Conservation (phyloP, 129 eudicot genomes). For the Lactuca saligna region DNA sequence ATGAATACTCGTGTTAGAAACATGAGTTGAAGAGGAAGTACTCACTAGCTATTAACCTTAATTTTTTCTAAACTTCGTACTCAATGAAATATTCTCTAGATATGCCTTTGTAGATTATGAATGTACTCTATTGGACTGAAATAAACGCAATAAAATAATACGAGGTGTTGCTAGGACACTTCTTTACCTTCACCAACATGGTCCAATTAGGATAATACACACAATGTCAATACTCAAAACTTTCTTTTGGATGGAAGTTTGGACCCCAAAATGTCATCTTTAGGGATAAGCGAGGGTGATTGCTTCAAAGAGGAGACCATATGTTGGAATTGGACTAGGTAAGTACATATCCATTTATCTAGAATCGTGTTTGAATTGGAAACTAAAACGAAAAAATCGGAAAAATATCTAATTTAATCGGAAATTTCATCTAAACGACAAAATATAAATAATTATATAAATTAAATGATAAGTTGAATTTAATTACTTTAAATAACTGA, state of each 20-base stretch:
- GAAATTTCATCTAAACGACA: no score
- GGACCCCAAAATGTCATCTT: constrained; percentile 14
- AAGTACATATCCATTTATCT: no score
- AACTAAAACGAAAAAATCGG: no score
- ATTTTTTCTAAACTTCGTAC: no score
- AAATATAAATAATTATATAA: no score
- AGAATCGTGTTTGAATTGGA: no score
- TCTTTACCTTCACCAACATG: constrained; percentile 26
- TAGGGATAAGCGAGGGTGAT: background rate
- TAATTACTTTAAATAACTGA: no score
- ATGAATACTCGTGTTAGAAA: background rate
- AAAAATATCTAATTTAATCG: no score
- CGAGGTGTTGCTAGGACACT: constrained; percentile 23
- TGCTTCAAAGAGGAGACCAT: background rate
- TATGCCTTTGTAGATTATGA: constrained; percentile 4
- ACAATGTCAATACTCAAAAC: background rate
- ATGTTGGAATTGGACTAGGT: no score
- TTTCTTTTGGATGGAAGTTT: constrained; percentile 15
- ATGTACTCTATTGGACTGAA: constrained; percentile 10
- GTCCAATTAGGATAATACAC: constrained; percentile 12
- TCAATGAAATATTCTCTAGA: background rate
- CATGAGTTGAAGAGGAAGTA: background rate
- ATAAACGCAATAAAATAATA: constrained; percentile 12
- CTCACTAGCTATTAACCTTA: background rate
- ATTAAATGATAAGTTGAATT: no score